Percentiles rank a stretch among this genome's conserved stretches.
Conservation (phyloP, 1,284 basidiomycete species). For the Ceraceosorus guamensis region DNA sequence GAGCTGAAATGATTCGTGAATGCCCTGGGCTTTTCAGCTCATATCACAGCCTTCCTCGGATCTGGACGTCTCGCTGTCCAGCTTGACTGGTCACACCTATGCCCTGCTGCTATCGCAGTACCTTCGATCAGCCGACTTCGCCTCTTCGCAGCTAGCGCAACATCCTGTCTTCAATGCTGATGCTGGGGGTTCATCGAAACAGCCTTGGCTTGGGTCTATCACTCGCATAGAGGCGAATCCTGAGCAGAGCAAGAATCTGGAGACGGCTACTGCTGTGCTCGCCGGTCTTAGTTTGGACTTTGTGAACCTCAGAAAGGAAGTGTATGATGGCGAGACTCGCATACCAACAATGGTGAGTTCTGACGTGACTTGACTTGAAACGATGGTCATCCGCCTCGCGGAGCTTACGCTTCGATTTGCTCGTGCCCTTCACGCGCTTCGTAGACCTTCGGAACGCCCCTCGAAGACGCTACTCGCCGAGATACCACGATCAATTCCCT, state of each 20-base stretch:
- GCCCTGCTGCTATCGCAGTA: conserved; percentile 71
- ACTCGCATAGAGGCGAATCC: conserved; percentile 87
- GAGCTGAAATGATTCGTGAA: neutral
- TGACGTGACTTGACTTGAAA: neutral
- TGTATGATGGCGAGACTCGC: conserved; percentile 74
- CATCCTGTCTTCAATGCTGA: too few species aligned
- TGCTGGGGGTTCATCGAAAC: too few species aligned
- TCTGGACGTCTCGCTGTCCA: conserved; percentile 81
- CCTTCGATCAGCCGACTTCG: conserved; percentile 53
- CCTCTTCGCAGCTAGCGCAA: conserved; percentile 45
- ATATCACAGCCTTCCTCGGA: conserved; percentile 77
- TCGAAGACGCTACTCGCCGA: conserved; percentile 80
- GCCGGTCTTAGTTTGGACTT: conserved; percentile 83
- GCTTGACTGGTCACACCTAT: conserved; percentile 82
- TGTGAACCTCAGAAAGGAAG: conserved; percentile 85
- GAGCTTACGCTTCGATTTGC: too few species aligned
- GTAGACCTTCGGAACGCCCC: conserved; percentile 82
- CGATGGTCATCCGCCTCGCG: neutral
- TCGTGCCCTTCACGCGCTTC: neutral
- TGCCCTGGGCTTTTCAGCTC: conserved; percentile 57
- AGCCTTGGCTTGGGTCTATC: conserved; percentile 39
- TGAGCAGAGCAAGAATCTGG: conserved; percentile 94
- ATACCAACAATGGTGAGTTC: conserved; percentile 70
- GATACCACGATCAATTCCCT: conserved; percentile 94
- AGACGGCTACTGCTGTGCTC: conserved; percentile 84